phyloP scores from a whole-genome alignment of 228 moss, liverwort and hornwort species.

The Sphagnum fallax region DNA sequence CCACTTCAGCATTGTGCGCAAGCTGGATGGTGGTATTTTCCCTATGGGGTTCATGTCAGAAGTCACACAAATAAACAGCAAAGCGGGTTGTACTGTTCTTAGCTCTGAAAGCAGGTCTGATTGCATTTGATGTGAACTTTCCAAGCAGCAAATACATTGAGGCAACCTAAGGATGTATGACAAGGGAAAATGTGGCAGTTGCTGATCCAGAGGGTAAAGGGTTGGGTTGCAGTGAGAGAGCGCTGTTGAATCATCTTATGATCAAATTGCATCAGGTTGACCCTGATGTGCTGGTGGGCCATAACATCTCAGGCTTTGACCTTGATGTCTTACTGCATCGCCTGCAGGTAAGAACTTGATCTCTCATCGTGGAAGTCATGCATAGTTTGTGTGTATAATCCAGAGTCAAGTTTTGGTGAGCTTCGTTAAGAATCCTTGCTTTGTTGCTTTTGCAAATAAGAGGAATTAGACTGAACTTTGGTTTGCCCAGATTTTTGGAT shows the following conservation, averaged over 20 bases:
- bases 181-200: neutral
- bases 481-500: too few relatives aligned
- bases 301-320: constrained; percentile 98
- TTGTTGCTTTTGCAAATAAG: too few relatives aligned
- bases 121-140: neutral
- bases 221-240: constrained; percentile 79
- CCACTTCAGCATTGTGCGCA: constrained; percentile 94
- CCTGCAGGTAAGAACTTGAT: constrained; percentile 50
- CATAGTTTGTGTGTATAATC: neutral
- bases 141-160: too few relatives aligned
- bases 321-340: constrained; percentile 95
- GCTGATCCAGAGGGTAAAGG: neutral
- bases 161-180: neutral
- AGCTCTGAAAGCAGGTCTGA: constrained; percentile 75
- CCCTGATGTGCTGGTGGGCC: constrained; percentile 94
- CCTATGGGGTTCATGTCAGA: constrained; percentile 87
- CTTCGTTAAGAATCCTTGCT: too few relatives aligned
- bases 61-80: constrained; percentile 63
- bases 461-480: too few relatives aligned
- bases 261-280: constrained; percentile 93
- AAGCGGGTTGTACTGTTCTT: constrained; percentile 42
- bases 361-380: neutral
- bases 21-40: constrained; percentile 82
- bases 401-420: neutral
- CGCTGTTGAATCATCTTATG: constrained; percentile 84